Evolutionary conservation across 495 filamentous ascomycete genomes (phyloP).

Genomic region (Thermothielavioides terrestris): DNA sequence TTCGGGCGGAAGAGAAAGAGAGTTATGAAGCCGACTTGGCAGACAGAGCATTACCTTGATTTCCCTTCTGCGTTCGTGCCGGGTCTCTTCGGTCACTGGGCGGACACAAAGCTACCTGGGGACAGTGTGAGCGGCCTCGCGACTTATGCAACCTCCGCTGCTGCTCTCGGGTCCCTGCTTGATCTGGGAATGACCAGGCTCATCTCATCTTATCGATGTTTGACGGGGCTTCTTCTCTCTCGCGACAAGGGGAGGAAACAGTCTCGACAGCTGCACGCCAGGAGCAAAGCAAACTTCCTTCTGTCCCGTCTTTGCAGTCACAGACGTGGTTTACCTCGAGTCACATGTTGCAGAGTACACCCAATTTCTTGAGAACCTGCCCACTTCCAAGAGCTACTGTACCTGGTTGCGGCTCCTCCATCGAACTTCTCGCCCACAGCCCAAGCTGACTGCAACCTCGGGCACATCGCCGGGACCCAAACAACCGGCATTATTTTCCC

Average conservation of each 20-base stretch:
- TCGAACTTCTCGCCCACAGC: background rate
- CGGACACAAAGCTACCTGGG: background rate
- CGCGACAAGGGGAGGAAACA: no score
- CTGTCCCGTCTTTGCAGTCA: slow-evolving; percentile 10
- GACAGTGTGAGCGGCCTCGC: background rate
- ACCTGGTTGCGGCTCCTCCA: no score
- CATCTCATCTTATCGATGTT: background rate
- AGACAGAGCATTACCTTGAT: background rate
- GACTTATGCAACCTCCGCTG: background rate
- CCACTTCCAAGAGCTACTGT: background rate
- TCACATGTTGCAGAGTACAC: background rate
- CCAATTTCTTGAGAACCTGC: background rate
- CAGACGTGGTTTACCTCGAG: background rate
- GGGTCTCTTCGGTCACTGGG: background rate
- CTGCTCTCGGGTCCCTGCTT: background rate
- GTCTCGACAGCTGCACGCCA: slow-evolving; percentile 2
- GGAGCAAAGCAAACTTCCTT: background rate
- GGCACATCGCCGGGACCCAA: no score
- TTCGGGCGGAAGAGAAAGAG: background rate
- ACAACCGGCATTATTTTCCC: no score
- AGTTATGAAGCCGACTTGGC: background rate
- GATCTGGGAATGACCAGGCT: background rate
- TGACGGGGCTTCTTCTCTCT: background rate
- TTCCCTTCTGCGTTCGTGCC: no score
- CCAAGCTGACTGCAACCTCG: no score